phyloP scores from a whole-genome alignment of 176 grass and related monocot genomes.

The Stipa capillata region DNA sequence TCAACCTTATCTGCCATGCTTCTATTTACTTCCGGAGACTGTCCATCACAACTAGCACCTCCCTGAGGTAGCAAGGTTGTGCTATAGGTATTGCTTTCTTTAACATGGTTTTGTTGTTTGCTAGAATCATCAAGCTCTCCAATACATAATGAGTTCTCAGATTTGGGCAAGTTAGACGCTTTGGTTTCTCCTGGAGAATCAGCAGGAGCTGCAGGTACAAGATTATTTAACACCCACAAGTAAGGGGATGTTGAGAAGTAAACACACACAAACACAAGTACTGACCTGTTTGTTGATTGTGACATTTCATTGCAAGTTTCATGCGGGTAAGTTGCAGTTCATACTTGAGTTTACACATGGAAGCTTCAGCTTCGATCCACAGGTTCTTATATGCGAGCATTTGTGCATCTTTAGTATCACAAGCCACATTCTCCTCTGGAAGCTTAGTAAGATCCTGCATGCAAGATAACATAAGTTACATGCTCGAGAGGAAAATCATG shows the following conservation, averaged over 20 bases:
- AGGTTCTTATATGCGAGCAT: slow-evolving; percentile 48
- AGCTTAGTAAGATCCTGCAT: slow-evolving; percentile 41
- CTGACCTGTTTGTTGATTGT: slow-evolving; percentile 14
- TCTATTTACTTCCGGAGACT: too few relatives aligned
- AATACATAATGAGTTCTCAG: not conserved
- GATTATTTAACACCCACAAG: not conserved
- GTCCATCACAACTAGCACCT: too few relatives aligned
- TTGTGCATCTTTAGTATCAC: slow-evolving; percentile 17
- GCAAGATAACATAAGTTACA: not conserved
- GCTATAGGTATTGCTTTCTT: not conserved
- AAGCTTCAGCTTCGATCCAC: slow-evolving; percentile 64
- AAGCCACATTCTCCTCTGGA: slow-evolving; percentile 11
- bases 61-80: not conserved
- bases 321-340: slow-evolving; percentile 43
- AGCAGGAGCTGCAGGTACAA: not conserved
- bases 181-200: not conserved
- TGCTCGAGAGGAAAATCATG: not conserved
- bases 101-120: slow-evolving; percentile 16
- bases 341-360: slow-evolving; percentile 57
- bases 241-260: not conserved
- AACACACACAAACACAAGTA: not conserved
- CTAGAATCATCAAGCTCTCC: not conserved
- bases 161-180: slow-evolving; percentile 1
- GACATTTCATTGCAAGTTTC: not conserved
- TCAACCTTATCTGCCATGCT: slow-evolving; percentile 1